These are phyloP conservation scores for Aspergillus affinis DNA, from an alignment of 495 filamentous ascomycete genomes.

Conservation along the genomic window DNA sequence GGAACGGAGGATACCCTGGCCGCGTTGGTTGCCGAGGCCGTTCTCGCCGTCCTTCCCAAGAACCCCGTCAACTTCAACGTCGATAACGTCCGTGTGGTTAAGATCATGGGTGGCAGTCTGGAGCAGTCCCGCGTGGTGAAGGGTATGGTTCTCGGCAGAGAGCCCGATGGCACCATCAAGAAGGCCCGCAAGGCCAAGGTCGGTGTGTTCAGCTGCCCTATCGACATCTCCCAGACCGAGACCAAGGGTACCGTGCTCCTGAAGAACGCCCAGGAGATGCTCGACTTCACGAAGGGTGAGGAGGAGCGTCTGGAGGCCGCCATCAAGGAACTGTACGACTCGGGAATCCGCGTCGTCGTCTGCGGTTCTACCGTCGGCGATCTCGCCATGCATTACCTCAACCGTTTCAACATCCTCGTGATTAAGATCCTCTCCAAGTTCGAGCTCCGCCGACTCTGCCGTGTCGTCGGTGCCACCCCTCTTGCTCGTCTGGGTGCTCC, in stretches of 20 bases:
- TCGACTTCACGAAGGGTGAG: constrained; percentile 97
- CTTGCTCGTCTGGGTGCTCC: constrained; percentile 93
- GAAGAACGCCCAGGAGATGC: constrained; percentile 97
- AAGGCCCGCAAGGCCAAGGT: constrained; percentile 92
- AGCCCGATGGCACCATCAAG: constrained; percentile 88
- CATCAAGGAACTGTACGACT: constrained; percentile 95
- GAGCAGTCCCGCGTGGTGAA: constrained; percentile 92
- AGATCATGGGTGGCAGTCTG: constrained; percentile 97
- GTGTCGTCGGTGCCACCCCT: constrained; percentile 94
- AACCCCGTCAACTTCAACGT: constrained; percentile 99
- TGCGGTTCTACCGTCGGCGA: constrained; percentile 91
- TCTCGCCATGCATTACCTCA: constrained; percentile 94
- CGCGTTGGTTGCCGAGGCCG: constrained; percentile 84
- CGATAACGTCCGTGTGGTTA: constrained; percentile 98
- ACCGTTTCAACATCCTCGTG: constrained; percentile 91
- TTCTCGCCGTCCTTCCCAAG: constrained; percentile 92
- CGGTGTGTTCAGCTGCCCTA: constrained; percentile 92
- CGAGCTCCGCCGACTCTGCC: constrained; percentile 88
- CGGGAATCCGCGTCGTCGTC: constrained; percentile 86
- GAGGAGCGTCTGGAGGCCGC: constrained; percentile 84
- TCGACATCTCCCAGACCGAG: constrained; percentile 95
- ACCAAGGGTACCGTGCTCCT: constrained; percentile 99
- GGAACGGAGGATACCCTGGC: constrained; percentile 88
- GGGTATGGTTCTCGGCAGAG: constrained; percentile 96
- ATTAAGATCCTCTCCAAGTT: constrained; percentile 99